These are phyloP conservation scores for Fusarium dimerum DNA, from an alignment of 2,329 filamentous ascomycete genomes.

Conservation along the genomic window DNA sequence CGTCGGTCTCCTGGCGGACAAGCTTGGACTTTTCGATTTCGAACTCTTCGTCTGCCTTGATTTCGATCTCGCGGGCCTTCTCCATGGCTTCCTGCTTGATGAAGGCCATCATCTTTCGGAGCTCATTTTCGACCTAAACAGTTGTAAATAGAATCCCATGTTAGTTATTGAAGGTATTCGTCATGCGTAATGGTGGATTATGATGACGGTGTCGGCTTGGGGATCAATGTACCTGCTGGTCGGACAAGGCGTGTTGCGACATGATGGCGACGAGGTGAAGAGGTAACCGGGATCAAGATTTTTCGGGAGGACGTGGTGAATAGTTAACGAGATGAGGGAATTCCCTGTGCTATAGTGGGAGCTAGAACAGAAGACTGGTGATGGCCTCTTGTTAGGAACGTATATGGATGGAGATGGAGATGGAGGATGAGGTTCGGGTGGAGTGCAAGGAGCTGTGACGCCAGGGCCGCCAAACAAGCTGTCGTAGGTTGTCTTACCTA, in stretches of 20 bases:
- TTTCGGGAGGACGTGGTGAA: slow-evolving; percentile 9
- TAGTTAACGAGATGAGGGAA: background rate
- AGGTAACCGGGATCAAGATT: slow-evolving; percentile 1
- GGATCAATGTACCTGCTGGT: slow-evolving; percentile 76
- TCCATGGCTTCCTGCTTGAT: slow-evolving; percentile 98
- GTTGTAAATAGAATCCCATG: slow-evolving; percentile 2
- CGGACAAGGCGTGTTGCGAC: slow-evolving; percentile 96
- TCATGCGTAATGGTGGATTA: slow-evolving; percentile 9
- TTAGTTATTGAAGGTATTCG: slow-evolving; percentile 12
- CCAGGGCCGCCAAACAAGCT: slow-evolving; percentile 21
- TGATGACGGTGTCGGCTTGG: slow-evolving; percentile 21
- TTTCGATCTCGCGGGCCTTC: slow-evolving; percentile 94
- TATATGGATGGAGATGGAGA: slow-evolving; percentile 21
- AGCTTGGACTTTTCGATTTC: slow-evolving; percentile 99
- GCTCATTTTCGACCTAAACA: slow-evolving; percentile 86
- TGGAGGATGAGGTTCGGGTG: slow-evolving; percentile 16
- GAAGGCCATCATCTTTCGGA: slow-evolving; percentile 99
- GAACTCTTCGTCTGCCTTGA: slow-evolving; percentile 99
- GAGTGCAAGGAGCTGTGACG: slow-evolving; percentile 33
- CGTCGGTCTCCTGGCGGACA: slow-evolving; percentile 88
- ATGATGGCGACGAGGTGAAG: slow-evolving; percentile 55
- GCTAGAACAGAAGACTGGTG: slow-evolving; percentile 16
- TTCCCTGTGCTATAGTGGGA: slow-evolving; percentile 5
- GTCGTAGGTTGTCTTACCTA: slow-evolving; percentile 8
- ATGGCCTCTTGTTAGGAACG: slow-evolving; percentile 23